Conservation (phyloP, 768 basidiomycete species). For the Postia placenta region DNA sequence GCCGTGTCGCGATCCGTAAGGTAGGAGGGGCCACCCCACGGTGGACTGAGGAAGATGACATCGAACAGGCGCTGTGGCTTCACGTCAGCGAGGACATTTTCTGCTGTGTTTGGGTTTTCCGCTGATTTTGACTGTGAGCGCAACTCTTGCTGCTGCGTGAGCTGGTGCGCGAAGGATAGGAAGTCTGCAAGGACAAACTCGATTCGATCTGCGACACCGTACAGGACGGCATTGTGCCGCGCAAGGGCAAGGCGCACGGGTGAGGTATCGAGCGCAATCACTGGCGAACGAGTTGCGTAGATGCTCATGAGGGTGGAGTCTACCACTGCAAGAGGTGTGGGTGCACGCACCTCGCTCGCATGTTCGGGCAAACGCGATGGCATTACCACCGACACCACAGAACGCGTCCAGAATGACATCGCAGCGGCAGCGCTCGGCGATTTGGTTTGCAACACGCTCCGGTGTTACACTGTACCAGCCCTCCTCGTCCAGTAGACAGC, state of each 20-base stretch:
- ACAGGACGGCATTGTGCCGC: slow-evolving; percentile 87
- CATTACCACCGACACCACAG: slow-evolving; percentile 96
- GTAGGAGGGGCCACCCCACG: slow-evolving; percentile 89
- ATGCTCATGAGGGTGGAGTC: background rate
- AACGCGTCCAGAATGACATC: slow-evolving; percentile 88
- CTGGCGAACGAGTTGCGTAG: slow-evolving; percentile 33
- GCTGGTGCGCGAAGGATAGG: slow-evolving; percentile 64
- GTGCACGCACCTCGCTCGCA: slow-evolving; percentile 78
- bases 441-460: slow-evolving; percentile 85
- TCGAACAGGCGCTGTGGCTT: slow-evolving; percentile 59
- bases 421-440: slow-evolving; percentile 87
- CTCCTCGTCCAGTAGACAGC: slow-evolving; percentile 87
- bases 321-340: too few species aligned
- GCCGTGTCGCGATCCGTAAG: slow-evolving; percentile 28
- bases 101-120: slow-evolving; percentile 23
- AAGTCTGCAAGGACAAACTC: slow-evolving; percentile 91
- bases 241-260: slow-evolving; percentile 84
- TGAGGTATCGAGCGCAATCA: slow-evolving; percentile 90
- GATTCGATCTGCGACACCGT: slow-evolving; percentile 92
- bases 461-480: slow-evolving; percentile 99
- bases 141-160: slow-evolving; percentile 13
- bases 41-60: slow-evolving; percentile 89
- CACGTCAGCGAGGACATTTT: too few species aligned
- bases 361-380: slow-evolving; percentile 94
- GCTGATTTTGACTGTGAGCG: slow-evolving; percentile 8